phyloP scores from a whole-genome alignment of 345 rosid species.

The Acer saccharum region DNA sequence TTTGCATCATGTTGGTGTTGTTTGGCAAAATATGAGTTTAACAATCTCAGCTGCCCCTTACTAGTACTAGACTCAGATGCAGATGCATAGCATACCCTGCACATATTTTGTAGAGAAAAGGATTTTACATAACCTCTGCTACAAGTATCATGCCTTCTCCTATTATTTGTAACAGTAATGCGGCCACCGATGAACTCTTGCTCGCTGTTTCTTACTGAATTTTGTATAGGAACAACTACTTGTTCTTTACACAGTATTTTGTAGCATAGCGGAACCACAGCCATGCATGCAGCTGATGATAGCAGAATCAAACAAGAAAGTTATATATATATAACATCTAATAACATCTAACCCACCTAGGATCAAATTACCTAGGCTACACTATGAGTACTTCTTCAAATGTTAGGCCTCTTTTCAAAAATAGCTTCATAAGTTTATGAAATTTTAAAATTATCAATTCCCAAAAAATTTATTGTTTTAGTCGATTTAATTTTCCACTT shows the following conservation, averaged over 20 bases:
- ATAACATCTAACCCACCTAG: too few relatives aligned
- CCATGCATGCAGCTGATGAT: constrained; percentile 43
- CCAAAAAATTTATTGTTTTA: too few relatives aligned
- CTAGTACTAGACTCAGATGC: constrained; percentile 19
- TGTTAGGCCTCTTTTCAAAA: too few relatives aligned
- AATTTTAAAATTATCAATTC: too few relatives aligned
- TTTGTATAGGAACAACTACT: constrained; percentile 24
- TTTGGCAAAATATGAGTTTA: constrained; percentile 72
- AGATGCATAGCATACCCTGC: constrained; percentile 29
- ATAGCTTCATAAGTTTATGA: too few relatives aligned
- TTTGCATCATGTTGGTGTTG: constrained; percentile 32
- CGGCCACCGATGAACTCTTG: constrained; percentile 28
- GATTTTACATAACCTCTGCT: constrained; percentile 12
- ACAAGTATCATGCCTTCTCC: constrained; percentile 12
- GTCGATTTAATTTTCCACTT: too few relatives aligned
- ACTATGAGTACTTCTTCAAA: too few relatives aligned
- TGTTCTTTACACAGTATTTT: constrained; percentile 42
- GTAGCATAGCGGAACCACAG: constrained; percentile 47
- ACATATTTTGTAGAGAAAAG: constrained; percentile 21
- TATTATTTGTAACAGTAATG: constrained; percentile 14
- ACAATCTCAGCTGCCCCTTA: constrained; percentile 44
- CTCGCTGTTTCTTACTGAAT: constrained; percentile 19
- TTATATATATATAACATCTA: not conserved
- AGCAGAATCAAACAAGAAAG: not conserved
- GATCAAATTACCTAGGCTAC: too few relatives aligned